A percentile compares a stretch with the other conserved stretches of the same genome.
Conservation (phyloP, 768 basidiomycete species). For the Hirschioporus abietinus region DNA sequence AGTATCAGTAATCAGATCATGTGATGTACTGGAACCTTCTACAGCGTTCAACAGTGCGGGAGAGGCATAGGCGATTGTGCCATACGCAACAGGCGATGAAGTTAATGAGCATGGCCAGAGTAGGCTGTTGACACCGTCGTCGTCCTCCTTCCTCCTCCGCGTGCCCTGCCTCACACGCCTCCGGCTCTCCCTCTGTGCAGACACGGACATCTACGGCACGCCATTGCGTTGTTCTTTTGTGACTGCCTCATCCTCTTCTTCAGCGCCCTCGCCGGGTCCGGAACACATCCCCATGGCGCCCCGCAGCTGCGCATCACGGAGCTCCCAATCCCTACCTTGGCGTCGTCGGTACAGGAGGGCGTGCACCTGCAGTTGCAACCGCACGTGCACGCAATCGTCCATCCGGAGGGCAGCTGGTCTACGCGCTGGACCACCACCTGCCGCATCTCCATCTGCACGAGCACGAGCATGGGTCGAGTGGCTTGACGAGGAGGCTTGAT, state of each 20-base stretch:
- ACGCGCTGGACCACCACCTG: conserved; percentile 26
- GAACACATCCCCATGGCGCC: neutral
- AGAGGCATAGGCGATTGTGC: too few species aligned
- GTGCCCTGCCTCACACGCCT: too few species aligned
- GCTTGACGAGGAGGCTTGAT: neutral
- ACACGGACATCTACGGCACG: neutral
- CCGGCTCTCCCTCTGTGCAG: neutral
- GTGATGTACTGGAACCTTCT: too few species aligned
- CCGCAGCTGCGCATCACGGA: neutral
- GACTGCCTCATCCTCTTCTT: neutral
- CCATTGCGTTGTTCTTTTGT: neutral
- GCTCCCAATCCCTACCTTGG: too few species aligned
- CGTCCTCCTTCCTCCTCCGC: neutral
- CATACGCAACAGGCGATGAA: too few species aligned
- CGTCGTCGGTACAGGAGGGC: conserved; percentile 20
- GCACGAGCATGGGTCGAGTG: conserved; percentile 34
- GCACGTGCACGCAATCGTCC: conserved; percentile 27
- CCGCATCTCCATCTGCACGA: conserved; percentile 38
- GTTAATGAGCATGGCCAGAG: too few species aligned
- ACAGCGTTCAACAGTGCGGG: too few species aligned
- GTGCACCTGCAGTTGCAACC: conserved; percentile 19
- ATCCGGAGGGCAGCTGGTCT: conserved; percentile 39
- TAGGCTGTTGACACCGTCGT: too few species aligned
- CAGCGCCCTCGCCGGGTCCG: neutral
- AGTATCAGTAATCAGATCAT: too few species aligned